Conservation (phyloP, 352 stramenopile species). For the Pythium oligandrum region DNA sequence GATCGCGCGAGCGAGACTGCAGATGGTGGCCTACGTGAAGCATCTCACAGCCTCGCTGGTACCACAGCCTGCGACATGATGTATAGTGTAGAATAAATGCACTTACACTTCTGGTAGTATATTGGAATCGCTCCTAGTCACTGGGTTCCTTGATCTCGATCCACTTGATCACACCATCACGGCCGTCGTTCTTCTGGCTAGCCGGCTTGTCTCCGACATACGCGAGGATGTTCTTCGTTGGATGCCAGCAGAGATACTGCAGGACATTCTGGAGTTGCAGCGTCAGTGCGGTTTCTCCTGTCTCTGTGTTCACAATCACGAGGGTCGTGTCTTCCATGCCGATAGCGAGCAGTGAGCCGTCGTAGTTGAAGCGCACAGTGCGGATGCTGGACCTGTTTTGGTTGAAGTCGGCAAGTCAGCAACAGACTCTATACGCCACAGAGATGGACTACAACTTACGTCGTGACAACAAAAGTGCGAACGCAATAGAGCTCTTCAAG, state of each 20-base stretch:
- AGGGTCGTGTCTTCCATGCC: conserved; percentile 74
- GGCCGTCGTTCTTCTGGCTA: conserved; percentile 76
- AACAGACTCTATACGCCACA: too few relatives aligned
- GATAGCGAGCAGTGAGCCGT: conserved; percentile 67
- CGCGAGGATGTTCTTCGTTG: conserved; percentile 72
- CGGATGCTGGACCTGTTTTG: conserved; percentile 62
- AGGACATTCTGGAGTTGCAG: conserved; percentile 65
- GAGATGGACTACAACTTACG: conserved; percentile 28
- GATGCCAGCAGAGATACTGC: conserved; percentile 82
- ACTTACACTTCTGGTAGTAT: too few relatives aligned
- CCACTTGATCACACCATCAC: conserved; percentile 82
- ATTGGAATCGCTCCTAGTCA: too few relatives aligned
- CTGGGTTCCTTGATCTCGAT: conserved; percentile 35
- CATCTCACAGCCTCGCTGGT: conserved; percentile 33
- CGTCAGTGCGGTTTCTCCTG: conserved; percentile 48
- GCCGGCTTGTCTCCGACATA: conserved; percentile 80
- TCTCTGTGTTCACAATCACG: conserved; percentile 59
- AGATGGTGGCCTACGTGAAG: conserved; percentile 54
- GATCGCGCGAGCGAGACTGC: conserved; percentile 55
- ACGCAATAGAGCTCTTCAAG: conserved; percentile 83
- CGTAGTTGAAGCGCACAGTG: conserved; percentile 73
- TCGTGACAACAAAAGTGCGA: conserved; percentile 77
- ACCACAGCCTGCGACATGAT: neutral
- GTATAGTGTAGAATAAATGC: too few relatives aligned
- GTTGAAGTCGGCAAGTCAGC: too few relatives aligned